phyloP scores from a whole-genome alignment of 164 flowering plant species.

The Amborella trichopoda region DNA sequence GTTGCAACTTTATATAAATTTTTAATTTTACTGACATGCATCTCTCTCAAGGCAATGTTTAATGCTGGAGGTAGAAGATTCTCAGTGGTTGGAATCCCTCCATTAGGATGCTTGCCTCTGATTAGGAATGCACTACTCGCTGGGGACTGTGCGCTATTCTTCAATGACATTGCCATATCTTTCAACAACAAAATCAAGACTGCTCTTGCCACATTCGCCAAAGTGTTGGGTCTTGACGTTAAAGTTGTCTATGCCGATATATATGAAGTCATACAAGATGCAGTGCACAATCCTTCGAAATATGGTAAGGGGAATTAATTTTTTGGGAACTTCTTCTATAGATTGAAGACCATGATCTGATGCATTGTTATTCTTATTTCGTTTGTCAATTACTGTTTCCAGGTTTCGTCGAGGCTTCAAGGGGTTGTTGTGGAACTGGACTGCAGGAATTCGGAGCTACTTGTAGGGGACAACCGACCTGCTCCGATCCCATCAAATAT shows the following conservation, averaged over 20 bases:
- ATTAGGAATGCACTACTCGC: constrained; percentile 24
- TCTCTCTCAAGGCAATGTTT: constrained; percentile 29
- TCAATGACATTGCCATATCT: constrained; percentile 20
- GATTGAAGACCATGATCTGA: too few relatives aligned
- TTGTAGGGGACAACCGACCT: constrained; percentile 31
- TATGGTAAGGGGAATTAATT: constrained; percentile 41
- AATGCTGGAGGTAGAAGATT: constrained; percentile 28
- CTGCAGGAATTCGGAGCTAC: constrained; percentile 29
- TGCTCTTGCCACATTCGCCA: constrained; percentile 8
- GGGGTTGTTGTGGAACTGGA: constrained; percentile 75
- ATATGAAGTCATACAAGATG: constrained; percentile 17
- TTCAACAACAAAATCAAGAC: constrained; percentile 23
- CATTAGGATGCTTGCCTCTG: constrained; percentile 53
- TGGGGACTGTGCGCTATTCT: constrained; percentile 16
- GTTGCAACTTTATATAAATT: too few relatives aligned
- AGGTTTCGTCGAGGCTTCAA: constrained; percentile 42
- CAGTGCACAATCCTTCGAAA: constrained; percentile 25
- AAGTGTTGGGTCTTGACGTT: constrained; percentile 6
- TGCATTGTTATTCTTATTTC: too few relatives aligned
- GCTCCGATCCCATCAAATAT: constrained; percentile 28
- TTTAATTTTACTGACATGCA: too few relatives aligned
- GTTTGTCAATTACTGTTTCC: too few relatives aligned
- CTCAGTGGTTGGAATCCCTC: constrained; percentile 40
- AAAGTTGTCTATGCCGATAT: constrained; percentile 25
- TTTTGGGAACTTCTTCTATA: too few relatives aligned